Base-by-base conservation (phyloP, 495 filamentous ascomycete genomes). In the Neurospora discreta region DNA sequence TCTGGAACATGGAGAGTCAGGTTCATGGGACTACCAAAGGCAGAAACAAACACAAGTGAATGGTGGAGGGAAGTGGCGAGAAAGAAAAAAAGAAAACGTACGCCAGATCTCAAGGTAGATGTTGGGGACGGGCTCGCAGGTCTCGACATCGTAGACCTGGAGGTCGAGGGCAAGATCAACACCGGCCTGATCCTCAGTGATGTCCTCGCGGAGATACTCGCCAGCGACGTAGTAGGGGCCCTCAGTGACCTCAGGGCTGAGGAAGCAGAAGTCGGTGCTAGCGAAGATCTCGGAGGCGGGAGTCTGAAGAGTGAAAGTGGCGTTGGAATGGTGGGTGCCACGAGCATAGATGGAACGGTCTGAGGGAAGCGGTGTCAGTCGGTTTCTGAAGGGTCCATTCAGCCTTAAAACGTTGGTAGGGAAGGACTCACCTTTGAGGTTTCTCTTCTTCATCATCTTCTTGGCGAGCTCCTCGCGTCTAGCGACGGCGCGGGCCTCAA, bases 101-200 rank as follows among this genome's bases (percentile, higher is more conserved):
- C 76, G 85, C 88, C 89, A 90, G 65, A 89, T 78, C 75, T 91
- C 90, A 44, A 89, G 78, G 73, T 86, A 91, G 58, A 85, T 80
- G 42, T 84, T 79, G 1, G 84, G 79, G 9, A 90, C 77, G 1
- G 88, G 85, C 39, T 89, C 79, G 80, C 88, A 91, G 39, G 85
- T 88, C 40, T 85, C 84, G 44, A 80, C 82, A 77, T 90, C 86
- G 71, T 90, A 81, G 39, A 91, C 76, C 73, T 89, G 87, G 74
- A 90, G 81, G 72, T 91, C 89, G 52, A 90, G 80, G 69, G 84
- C 84, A 20, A 90, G 80, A 13, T 83, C 77, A 20, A 91, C 83
- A 72, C 90, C 89, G 13, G 74, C 71, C 75, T 90, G 82, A 36
- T 76, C 78, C 69, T 90, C 88, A n/a, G 81, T 77, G 41, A 91